These are phyloP conservation scores for Naganishia vishniacii DNA, from an alignment of 768 basidiomycete genomes.

Conservation along the genomic window DNA sequence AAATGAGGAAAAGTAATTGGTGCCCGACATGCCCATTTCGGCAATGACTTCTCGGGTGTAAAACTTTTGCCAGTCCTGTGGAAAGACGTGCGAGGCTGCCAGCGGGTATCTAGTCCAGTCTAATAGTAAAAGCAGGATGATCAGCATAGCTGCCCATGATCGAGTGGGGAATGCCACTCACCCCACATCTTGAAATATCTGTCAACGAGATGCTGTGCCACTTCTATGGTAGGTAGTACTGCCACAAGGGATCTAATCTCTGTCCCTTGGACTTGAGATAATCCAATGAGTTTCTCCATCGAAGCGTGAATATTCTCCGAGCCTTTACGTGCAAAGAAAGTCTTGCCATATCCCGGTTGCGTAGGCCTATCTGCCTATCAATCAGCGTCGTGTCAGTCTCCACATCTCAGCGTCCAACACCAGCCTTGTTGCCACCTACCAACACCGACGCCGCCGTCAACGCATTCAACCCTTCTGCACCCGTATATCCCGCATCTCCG, in stretches of 20 bases:
- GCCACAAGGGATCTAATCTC: slow-evolving; percentile 21
- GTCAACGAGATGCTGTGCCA: slow-evolving; percentile 17
- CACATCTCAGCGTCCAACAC: no score
- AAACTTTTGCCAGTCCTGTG: slow-evolving; percentile 22
- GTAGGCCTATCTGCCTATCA: background rate
- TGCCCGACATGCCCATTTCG: slow-evolving; percentile 19
- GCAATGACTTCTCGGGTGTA: slow-evolving; percentile 11
- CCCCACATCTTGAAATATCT: slow-evolving; percentile 23
- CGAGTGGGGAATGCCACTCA: background rate
- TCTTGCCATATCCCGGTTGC: slow-evolving; percentile 4
- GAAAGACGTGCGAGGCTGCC: slow-evolving; percentile 2
- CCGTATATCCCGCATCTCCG: slow-evolving; percentile 23
- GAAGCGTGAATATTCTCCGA: slow-evolving; percentile 12
- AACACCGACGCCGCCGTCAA: slow-evolving; percentile 20
- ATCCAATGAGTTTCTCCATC: slow-evolving; percentile 21
- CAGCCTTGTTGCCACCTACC: background rate
- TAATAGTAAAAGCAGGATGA: background rate
- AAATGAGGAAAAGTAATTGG: slow-evolving; percentile 20
- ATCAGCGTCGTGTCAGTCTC: background rate
- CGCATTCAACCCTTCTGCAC: slow-evolving; percentile 22
- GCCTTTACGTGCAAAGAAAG: slow-evolving; percentile 9
- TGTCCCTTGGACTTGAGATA: slow-evolving; percentile 19
- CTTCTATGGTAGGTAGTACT: slow-evolving; percentile 14
- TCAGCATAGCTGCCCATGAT: background rate
- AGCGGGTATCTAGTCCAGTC: slow-evolving; percentile 23